Evolutionary conservation across 352 stramenopile genomes (phyloP), one percentile per base, ranked within the genome.

Genomic region (Pythium scleroteichum): DNA sequence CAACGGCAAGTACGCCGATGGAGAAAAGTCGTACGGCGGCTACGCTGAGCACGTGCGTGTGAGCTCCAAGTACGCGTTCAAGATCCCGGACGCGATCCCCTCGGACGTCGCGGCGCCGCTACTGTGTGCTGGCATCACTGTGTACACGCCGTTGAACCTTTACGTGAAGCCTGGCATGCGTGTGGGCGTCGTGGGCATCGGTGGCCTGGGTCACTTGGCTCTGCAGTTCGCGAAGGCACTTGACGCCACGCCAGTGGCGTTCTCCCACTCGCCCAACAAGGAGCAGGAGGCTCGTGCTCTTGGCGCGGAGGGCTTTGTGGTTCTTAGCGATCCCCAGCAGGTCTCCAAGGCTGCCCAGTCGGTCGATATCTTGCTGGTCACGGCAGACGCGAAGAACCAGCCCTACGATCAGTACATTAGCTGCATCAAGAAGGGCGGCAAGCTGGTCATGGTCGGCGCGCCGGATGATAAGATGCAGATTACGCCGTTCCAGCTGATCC

Each of bases 341-440:
- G 50, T 57, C 14, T 64, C 71, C 41, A 51, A 65, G 17, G 71
- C 71, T 0, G 48, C 47, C 13, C 23, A 64, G 22, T 81, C 64
- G 1, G 60, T 95, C n/a, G 74, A 96, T 62, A 45, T 88, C 9
- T 70, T 97, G 60, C 26, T 96, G 4, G 60, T 93, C 48, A 95
- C 88, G 12, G 71, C 88, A 5, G 55, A 86, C 29, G 75, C 86
- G 17, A 68, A 46, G 26, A 70, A 82, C 48, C 66, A 79, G 63
- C 66, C 72, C 27, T 75, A 88, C 26, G 50, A 76, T 14, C 46
- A 63, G 9, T 87, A 89, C 62, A 5, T 35, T 5, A 35, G 5
- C 29, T 35, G 29, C 29, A 35, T 35, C 29, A 35, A 35, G 29
- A 35, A 27, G 87, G 61, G 54, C 59, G 47, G 47, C 16, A 40